Conservation (phyloP, 352 stramenopile species). For the Bremia lactucae region DNA sequence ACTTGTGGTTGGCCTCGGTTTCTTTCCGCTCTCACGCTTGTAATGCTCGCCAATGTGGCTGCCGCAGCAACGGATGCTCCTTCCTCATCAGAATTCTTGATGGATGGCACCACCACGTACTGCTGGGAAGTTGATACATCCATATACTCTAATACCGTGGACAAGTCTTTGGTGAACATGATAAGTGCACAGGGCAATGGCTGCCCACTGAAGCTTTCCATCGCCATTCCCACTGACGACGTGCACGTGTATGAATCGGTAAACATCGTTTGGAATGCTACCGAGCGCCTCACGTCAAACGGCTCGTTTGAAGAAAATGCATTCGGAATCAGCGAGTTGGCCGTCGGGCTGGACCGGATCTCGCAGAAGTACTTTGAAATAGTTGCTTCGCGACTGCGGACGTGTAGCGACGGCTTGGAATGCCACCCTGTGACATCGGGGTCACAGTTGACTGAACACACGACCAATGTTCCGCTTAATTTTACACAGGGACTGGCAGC, state of each 20-base stretch:
- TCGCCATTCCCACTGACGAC: conserved; percentile 27
- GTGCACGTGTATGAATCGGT: conserved; percentile 53
- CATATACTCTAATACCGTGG: conserved; percentile 41
- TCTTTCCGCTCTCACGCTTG: neutral
- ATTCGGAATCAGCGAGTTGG: conserved; percentile 36
- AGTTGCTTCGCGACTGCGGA: conserved; percentile 41
- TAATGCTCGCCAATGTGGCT: conserved; percentile 14
- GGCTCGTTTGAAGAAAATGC: conserved; percentile 28
- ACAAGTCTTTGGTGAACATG: conserved; percentile 25
- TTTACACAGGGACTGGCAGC: conserved; percentile 36
- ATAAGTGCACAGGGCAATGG: conserved; percentile 27
- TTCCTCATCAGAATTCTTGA: conserved; percentile 12
- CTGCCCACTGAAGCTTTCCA: conserved; percentile 41
- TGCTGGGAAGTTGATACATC: conserved; percentile 49
- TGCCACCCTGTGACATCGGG: conserved; percentile 45
- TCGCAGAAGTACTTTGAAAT: conserved; percentile 46
- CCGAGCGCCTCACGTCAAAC: conserved; percentile 25
- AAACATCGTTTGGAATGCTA: conserved; percentile 56
- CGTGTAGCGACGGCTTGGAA: conserved; percentile 29
- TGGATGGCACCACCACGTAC: conserved; percentile 43
- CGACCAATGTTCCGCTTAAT: conserved; percentile 40
- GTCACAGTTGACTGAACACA: conserved; percentile 32
- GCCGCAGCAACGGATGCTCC: conserved; percentile 7
- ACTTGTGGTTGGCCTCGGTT: conserved; percentile 4
- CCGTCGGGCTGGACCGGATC: conserved; percentile 33